These are phyloP conservation scores for Nicotiana sylvestris DNA, from an alignment of 257 asterid species.

Conservation along the genomic window DNA sequence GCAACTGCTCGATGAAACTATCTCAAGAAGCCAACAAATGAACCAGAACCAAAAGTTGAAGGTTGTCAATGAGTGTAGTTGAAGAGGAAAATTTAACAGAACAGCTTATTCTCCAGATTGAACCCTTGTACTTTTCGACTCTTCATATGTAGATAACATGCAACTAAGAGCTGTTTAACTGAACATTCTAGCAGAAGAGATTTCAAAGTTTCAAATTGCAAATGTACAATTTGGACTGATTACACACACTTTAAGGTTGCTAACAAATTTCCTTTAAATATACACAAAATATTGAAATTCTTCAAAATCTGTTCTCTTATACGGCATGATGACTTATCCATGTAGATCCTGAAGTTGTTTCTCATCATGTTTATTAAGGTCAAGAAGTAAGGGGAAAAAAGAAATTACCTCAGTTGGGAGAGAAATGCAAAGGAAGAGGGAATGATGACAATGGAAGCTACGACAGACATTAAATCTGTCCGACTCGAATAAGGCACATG, in stretches of 20 bases:
- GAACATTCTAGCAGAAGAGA: background rate
- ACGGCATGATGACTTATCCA: background rate
- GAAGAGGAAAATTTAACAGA: no score
- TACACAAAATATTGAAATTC: background rate
- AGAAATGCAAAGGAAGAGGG: background rate
- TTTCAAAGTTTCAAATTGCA: background rate
- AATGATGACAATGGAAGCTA: background rate
- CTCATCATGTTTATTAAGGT: background rate
- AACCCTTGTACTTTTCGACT: no score
- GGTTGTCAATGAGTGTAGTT: no score
- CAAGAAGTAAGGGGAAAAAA: background rate
- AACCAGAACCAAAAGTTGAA: background rate
- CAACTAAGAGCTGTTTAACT: background rate
- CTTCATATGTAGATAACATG: no score
- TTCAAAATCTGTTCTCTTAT: background rate
- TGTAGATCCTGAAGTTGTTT: background rate
- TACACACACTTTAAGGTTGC: background rate
- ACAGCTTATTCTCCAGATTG: no score
- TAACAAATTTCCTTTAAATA: background rate
- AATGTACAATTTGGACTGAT: background rate
- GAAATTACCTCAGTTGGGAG: background rate
- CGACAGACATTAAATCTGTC: background rate
- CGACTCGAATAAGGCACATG: background rate
- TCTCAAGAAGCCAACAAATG: background rate
- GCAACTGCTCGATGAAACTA: background rate